Conservation (phyloP, 495 filamentous ascomycete species). For the Annulohypoxylon stygium region DNA sequence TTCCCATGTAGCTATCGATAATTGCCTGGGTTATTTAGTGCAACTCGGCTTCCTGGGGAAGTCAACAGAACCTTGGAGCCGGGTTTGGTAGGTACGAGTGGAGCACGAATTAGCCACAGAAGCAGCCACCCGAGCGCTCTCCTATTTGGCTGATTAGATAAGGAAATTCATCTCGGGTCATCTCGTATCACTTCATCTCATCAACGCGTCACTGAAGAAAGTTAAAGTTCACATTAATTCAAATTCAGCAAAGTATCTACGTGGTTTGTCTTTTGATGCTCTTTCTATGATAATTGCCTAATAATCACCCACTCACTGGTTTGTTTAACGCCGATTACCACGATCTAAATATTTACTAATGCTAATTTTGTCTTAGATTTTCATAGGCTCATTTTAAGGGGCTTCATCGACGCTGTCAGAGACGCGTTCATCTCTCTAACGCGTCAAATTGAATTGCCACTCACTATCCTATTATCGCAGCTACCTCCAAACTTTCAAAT, state of each 20-base stretch:
- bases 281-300: background rate
- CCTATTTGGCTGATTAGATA: constrained; percentile 36
- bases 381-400: constrained; percentile 16
- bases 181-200: constrained; percentile 34
- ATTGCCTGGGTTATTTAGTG: constrained; percentile 13
- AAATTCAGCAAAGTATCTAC: background rate
- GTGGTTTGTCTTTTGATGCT: background rate
- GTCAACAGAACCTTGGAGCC: constrained; percentile 2
- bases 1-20: background rate
- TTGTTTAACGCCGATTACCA: background rate
- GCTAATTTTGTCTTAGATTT: constrained; percentile 3
- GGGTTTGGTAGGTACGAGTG: background rate
- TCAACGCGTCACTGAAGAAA: constrained; percentile 43
- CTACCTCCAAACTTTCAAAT: background rate
- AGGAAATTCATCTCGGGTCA: constrained; percentile 19
- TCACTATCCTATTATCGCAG: background rate
- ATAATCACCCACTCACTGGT: background rate
- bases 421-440: constrained; percentile 16
- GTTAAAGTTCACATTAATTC: constrained; percentile 20
- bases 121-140: constrained; percentile 3
- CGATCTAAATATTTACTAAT: background rate
- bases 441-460: constrained; percentile 1
- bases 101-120: background rate
- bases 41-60: background rate
- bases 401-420: background rate